These are phyloP conservation scores for Elongisporangium anandrum DNA, from an alignment of 352 stramenopile genomes.

Conservation along the genomic window DNA sequence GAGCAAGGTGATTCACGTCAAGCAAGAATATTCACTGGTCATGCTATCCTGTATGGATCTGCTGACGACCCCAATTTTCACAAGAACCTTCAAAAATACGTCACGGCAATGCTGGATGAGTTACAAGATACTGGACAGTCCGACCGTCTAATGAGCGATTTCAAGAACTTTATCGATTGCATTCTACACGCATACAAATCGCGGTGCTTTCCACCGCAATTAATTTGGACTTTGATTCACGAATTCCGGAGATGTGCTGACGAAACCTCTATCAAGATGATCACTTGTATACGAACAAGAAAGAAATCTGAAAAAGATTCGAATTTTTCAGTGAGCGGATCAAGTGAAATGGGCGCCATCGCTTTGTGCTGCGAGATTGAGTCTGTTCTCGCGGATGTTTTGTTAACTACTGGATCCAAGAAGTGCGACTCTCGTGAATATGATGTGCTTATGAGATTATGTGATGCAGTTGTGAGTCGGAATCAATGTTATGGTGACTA, in stretches of 20 bases:
- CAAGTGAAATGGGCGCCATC: too few relatives aligned
- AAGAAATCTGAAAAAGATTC: background rate
- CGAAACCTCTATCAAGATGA: constrained; percentile 12
- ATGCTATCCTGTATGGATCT: constrained; percentile 51
- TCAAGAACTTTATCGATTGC: constrained; percentile 34
- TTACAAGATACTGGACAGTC: constrained; percentile 1
- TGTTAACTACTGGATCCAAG: too few relatives aligned
- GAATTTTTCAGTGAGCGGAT: background rate
- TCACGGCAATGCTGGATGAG: constrained; percentile 42
- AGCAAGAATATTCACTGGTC: constrained; percentile 33
- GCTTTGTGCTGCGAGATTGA: too few relatives aligned
- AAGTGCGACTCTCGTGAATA: background rate
- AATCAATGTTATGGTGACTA: constrained; percentile 31
- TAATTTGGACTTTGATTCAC: constrained; percentile 18
- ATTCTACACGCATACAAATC: constrained; percentile 28
- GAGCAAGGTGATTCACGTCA: constrained; percentile 22
- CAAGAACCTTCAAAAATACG: constrained; percentile 43
- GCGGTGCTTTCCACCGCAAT: constrained; percentile 17
- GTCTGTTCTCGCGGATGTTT: too few relatives aligned
- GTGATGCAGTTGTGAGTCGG: constrained; percentile 19
- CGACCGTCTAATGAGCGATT: constrained; percentile 7
- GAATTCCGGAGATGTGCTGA: constrained; percentile 33
- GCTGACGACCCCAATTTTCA: constrained; percentile 15
- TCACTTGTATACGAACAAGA: constrained; percentile 16
- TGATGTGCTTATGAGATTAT: constrained; percentile 17